Evolutionary conservation across 176 grass and related monocot genomes (phyloP).

Genomic region (Oryza officinalis): DNA sequence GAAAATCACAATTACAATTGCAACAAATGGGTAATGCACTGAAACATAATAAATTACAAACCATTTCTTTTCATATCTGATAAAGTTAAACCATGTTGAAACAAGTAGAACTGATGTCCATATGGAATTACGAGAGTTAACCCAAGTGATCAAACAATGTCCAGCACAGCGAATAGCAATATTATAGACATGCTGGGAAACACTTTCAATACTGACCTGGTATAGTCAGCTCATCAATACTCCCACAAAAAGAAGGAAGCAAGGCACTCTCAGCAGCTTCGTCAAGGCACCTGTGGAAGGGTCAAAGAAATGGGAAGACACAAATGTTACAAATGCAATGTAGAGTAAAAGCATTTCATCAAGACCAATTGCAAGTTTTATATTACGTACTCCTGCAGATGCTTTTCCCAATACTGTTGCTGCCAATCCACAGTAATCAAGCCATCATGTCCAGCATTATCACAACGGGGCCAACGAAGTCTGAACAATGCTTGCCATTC

Average conservation of each 20-base stretch:
- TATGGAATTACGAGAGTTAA: no score
- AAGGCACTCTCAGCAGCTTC: slow-evolving; percentile 64
- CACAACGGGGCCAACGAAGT: slow-evolving; percentile 38
- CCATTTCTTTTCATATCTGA: no score
- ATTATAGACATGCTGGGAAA: background rate
- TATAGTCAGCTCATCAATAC: slow-evolving; percentile 46
- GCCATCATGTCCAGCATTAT: background rate
- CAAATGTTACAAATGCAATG: background rate
- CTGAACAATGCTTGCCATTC: slow-evolving; percentile 56
- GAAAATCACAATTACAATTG: background rate
- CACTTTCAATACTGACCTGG: slow-evolving; percentile 41
- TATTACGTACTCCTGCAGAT: slow-evolving; percentile 53
- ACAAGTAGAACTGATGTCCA: no score
- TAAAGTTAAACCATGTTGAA: no score
- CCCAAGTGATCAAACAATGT: background rate
- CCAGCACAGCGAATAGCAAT: background rate
- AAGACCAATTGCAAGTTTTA: background rate
- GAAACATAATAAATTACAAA: no score
- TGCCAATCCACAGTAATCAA: slow-evolving; percentile 49
- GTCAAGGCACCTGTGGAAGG: slow-evolving; percentile 51
- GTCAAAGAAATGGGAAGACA: background rate
- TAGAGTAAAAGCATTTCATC: background rate
- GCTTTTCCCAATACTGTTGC: slow-evolving; percentile 63
- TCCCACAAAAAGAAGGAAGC: slow-evolving; percentile 63
- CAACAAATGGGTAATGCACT: no score